Percentiles rank a stretch among this genome's conserved stretches.
Conservation (phyloP, 1,284 basidiomycete genomes). For the Schizophyllum amplum region DNA sequence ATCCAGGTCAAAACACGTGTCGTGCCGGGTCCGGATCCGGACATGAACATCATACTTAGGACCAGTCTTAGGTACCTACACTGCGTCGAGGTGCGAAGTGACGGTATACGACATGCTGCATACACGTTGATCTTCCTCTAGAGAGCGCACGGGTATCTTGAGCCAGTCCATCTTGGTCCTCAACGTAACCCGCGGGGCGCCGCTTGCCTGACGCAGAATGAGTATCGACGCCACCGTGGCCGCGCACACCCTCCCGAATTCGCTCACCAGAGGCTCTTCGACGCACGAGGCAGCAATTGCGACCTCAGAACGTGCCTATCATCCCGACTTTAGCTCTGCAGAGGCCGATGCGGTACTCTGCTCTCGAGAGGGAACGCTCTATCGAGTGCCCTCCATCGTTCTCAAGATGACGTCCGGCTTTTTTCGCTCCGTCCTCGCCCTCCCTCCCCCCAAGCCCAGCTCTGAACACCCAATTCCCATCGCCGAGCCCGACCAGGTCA, state of each 20-base stretch:
- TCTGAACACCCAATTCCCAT: slow-evolving; percentile 11
- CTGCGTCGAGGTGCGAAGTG: not conserved
- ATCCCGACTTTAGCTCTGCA: slow-evolving; percentile 25
- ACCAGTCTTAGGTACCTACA: not conserved
- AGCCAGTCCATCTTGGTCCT: not conserved
- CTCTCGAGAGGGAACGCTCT: slow-evolving; percentile 29
- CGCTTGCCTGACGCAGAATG: too few species aligned
- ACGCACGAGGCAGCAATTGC: not conserved
- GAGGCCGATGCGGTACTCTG: slow-evolving; percentile 27
- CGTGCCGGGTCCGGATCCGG: too few species aligned
- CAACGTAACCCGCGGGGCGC: too few species aligned
- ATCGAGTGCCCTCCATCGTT: slow-evolving; percentile 28
- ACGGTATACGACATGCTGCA: not conserved
- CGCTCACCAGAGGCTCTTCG: not conserved
- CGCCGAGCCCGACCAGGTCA: slow-evolving; percentile 17
- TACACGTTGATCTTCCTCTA: not conserved
- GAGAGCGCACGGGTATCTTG: not conserved
- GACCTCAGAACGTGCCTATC: slow-evolving; percentile 11
- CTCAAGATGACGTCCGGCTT: slow-evolving; percentile 30
- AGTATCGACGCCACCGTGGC: not conserved
- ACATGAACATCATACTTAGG: not conserved
- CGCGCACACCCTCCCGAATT: not conserved
- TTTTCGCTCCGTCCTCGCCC: slow-evolving; percentile 23
- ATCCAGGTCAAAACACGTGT: too few species aligned
- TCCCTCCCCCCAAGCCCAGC: slow-evolving; percentile 11